A percentile compares a stretch with the other conserved stretches of the same genome.
phyloP scores from a whole-genome alignment of 2,329 filamentous ascomycete genomes.

The Aspergillus sp. region DNA sequence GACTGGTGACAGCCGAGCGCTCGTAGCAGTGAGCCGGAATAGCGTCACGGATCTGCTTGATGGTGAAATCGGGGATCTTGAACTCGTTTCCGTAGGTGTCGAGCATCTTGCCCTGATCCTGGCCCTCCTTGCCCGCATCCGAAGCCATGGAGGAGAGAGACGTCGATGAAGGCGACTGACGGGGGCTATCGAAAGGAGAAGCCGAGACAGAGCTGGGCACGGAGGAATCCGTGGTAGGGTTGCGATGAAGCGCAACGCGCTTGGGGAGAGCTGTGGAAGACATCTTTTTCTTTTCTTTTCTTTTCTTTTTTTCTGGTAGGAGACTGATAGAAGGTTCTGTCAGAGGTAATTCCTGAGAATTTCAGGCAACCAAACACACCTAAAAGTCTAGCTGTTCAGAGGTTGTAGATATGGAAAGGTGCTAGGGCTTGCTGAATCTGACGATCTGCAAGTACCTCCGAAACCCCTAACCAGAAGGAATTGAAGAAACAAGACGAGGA shows the following conservation, averaged over 20 bases:
- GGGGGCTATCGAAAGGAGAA: slow-evolving; percentile 57
- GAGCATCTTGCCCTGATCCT: slow-evolving; percentile 54
- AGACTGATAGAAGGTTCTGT: too few relatives aligned
- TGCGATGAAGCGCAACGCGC: slow-evolving; percentile 48
- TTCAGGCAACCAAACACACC: too few relatives aligned
- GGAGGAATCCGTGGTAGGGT: slow-evolving; percentile 52
- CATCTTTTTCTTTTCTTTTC: slow-evolving; percentile 27
- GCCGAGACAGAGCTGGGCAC: slow-evolving; percentile 49
- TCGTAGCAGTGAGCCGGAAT: slow-evolving; percentile 97
- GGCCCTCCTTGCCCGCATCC: slow-evolving; percentile 48
- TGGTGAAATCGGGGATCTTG: slow-evolving; percentile 88
- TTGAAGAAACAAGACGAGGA: too few relatives aligned
- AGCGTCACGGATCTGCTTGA: slow-evolving; percentile 94
- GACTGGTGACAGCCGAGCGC: slow-evolving; percentile 69
- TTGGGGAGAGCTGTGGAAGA: slow-evolving; percentile 48
- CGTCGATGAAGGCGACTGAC: slow-evolving; percentile 71
- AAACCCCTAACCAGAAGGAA: too few relatives aligned
- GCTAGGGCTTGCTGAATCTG: too few relatives aligned
- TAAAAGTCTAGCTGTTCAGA: too few relatives aligned
- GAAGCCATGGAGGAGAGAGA: slow-evolving; percentile 88
- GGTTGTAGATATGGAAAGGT: too few relatives aligned
- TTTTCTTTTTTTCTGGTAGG: too few relatives aligned
- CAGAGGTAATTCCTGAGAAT: too few relatives aligned
- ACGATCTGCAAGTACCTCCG: too few relatives aligned
- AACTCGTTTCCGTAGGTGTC: slow-evolving; percentile 97